Base-by-base conservation (phyloP, 345 rosid species). In the Boechera stricta region DNA sequence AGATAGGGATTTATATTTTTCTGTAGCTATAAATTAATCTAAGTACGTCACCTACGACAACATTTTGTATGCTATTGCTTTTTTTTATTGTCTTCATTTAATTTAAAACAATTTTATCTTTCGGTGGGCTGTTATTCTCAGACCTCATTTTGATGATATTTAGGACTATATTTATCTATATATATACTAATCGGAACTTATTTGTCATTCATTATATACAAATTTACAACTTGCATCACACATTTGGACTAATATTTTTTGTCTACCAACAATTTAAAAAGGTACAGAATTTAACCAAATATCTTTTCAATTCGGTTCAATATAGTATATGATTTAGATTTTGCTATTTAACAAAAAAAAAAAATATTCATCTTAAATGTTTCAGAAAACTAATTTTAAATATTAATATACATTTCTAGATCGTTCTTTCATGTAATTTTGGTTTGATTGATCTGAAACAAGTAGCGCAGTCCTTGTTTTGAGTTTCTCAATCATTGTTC, bases 11-110 rank as follows among this genome's bases (percentile, higher is more conserved):
- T 44, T 44, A n/a, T 16, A 12, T 38, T 21, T 13, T 32, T 21
- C 5, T 6, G 44, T 29, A 5, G 8, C 12, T 18, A 29, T 67
- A 39, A 75, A 58, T 13, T 53, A 76, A 53, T 62, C 21, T 18
- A 62, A 53, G 15, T 48, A 44, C 58, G 80, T 54, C 57, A 77
- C 38, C 32, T 52, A 53, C n/a, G 80, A 77, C 80, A 77, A 62
- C 75, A 76, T 10, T 60, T 69, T 63, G 75, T 70, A 44, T 76
- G 5, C 58, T 21, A 69, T 44, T 52, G 3, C 58, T 24, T 77
- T 53, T 77, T 42, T 54, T 42, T 66, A 13, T 60, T 60, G 69
- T 76, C 69, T 39, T 45, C 11, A 49, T 75, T 49, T 61, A 21
- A 42, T 36, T 61, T 41, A 26, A 29, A 49, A 76, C 62, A 28